Conservation (phyloP, 257 asterid genomes). For the Eustoma russellianum region DNA sequence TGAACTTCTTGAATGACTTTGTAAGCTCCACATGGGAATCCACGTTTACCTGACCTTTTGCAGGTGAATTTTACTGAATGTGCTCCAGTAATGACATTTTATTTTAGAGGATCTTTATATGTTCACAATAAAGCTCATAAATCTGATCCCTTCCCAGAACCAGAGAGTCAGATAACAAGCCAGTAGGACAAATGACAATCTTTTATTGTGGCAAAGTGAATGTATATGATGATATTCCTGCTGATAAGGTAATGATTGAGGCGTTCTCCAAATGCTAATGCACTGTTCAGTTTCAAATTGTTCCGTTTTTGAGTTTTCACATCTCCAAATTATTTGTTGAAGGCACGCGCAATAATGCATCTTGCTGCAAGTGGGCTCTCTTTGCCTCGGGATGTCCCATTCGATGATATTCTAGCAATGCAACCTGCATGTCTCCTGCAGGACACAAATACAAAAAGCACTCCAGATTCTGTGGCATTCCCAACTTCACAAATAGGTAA, state of each 20-base stretch:
- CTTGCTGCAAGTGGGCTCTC: slow-evolving; percentile 72
- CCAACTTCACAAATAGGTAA: slow-evolving; percentile 66
- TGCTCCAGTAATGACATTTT: neutral
- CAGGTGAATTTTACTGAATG: neutral
- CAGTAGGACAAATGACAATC: slow-evolving; percentile 80
- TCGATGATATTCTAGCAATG: slow-evolving; percentile 32
- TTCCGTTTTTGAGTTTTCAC: slow-evolving; percentile 8
- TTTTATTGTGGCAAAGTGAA: slow-evolving; percentile 85
- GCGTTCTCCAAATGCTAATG: slow-evolving; percentile 8
- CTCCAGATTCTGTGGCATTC: slow-evolving; percentile 45
- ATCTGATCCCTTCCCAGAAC: slow-evolving; percentile 26
- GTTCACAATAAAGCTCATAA: slow-evolving; percentile 1
- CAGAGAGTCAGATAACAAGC: slow-evolving; percentile 29
- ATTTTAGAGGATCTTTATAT: slow-evolving; percentile 8
- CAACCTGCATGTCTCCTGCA: slow-evolving; percentile 50
- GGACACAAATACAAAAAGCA: slow-evolving; percentile 28
- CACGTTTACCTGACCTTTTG: no score
- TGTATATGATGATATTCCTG: slow-evolving; percentile 81
- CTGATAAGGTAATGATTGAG: slow-evolving; percentile 54
- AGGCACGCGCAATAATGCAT: slow-evolving; percentile 78
- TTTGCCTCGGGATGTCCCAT: slow-evolving; percentile 45
- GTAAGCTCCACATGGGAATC: no score
- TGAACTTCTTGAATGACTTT: no score
- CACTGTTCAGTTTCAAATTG: neutral
- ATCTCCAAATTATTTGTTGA: slow-evolving; percentile 11